These are phyloP conservation scores for Beauveria rudraprayagi DNA, from an alignment of 2,329 filamentous ascomycete genomes.

Conservation along the genomic window DNA sequence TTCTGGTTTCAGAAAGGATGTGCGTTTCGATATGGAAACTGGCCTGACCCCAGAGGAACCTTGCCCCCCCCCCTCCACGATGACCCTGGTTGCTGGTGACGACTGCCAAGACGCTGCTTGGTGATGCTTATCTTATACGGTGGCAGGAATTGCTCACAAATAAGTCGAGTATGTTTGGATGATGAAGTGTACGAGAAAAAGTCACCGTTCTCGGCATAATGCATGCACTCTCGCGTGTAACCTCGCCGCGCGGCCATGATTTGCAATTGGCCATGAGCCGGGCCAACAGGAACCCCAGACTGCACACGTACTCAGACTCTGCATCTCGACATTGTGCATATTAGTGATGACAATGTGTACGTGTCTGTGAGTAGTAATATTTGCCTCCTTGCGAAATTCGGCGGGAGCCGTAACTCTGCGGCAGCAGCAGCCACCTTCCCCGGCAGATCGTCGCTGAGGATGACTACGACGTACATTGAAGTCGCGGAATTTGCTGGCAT, in stretches of 20 bases:
- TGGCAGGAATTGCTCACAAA: conserved; percentile 29
- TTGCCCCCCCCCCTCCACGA: conserved; percentile 25
- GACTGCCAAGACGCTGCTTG: conserved; percentile 29
- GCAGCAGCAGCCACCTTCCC: conserved; percentile 22
- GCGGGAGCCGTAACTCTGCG: background rate
- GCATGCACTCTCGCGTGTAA: conserved; percentile 2
- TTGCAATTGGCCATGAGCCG: conserved; percentile 14
- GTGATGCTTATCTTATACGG: conserved; percentile 40
- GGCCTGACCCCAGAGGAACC: conserved; percentile 35
- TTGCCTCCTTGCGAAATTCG: background rate
- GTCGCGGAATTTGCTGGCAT: conserved; percentile 38
- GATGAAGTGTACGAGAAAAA: conserved; percentile 18
- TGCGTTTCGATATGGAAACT: conserved; percentile 35
- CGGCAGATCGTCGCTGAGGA: conserved; percentile 25
- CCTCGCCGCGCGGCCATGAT: conserved; percentile 25
- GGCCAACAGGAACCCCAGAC: conserved; percentile 29
- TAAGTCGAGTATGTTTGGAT: conserved; percentile 25
- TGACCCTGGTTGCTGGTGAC: conserved; percentile 27
- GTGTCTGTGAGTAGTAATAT: background rate
- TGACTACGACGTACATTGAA: conserved; percentile 19
- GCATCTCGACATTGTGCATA: conserved; percentile 27
- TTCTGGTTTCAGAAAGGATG: conserved; percentile 29
- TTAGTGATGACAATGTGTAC: background rate
- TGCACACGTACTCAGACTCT: conserved; percentile 28
- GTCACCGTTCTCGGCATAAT: conserved; percentile 17